Evolutionary conservation across 495 filamentous ascomycete genomes (phyloP).

Genomic region (Talaromyces borbonicus): DNA sequence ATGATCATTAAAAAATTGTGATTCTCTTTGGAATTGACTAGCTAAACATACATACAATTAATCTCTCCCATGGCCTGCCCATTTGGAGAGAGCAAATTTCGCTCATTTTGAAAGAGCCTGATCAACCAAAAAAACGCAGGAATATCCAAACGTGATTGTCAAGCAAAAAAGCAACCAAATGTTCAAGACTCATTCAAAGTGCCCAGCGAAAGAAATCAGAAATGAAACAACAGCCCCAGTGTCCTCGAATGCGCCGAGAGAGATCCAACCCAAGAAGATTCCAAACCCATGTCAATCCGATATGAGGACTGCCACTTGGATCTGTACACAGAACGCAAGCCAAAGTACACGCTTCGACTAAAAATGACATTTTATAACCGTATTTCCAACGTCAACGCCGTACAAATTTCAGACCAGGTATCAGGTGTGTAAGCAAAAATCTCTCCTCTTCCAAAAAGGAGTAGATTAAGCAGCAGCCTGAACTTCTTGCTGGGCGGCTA

Average conservation of each 20-base stretch:
- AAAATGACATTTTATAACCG: background rate
- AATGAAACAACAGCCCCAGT: constrained; percentile 13
- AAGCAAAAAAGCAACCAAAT: constrained; percentile 2
- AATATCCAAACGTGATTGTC: background rate
- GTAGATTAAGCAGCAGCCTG: background rate
- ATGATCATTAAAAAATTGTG: background rate
- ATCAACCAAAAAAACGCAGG: background rate
- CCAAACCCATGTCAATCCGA: no score
- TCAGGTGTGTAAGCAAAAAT: no score
- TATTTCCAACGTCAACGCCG: no score
- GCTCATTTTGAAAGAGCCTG: background rate
- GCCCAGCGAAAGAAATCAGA: constrained; percentile 7
- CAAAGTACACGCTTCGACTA: background rate
- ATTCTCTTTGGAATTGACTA: constrained; percentile 5
- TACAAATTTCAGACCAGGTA: no score
- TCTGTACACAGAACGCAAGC: constrained; percentile 25
- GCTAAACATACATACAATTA: constrained; percentile 5
- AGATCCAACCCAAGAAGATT: constrained; percentile 12
- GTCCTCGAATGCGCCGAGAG: constrained; percentile 6
- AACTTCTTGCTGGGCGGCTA: constrained; percentile 17
- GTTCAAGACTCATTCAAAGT: no score
- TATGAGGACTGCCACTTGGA: no score
- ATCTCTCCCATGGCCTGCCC: no score
- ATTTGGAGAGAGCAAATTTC: no score
- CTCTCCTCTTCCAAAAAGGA: no score